Conservation (phyloP, 257 asterid genomes). For the Solanum sitiens region DNA sequence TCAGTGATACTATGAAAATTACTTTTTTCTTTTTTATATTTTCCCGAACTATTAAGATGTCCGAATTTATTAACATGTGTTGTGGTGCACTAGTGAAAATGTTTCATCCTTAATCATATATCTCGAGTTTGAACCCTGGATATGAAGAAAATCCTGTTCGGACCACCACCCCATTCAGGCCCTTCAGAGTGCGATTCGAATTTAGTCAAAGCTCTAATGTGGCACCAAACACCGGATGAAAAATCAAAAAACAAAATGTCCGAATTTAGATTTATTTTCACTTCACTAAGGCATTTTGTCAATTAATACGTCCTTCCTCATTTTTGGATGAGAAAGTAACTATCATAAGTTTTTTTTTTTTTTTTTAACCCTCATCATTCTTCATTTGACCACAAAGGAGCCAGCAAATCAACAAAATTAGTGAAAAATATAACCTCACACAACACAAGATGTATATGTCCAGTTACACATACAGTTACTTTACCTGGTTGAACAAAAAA, state of each 20-base stretch:
- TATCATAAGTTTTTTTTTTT: neutral
- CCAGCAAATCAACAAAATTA: neutral
- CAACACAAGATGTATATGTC: neutral
- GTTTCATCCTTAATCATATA: rapidly evolving
- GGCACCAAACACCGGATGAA: too few species aligned
- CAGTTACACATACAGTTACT: neutral
- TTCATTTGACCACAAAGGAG: neutral
- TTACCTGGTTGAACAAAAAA: neutral
- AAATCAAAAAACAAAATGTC: neutral
- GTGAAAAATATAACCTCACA: neutral
- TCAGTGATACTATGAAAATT: neutral
- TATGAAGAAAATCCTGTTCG: too few species aligned
- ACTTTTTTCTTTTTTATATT: neutral
- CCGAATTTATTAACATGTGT: neutral
- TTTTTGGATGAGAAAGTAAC: neutral
- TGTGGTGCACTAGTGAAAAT: rapidly evolving
- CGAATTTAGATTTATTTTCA: neutral
- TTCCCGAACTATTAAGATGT: neutral
- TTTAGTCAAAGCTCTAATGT: too few species aligned
- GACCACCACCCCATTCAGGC: too few species aligned
- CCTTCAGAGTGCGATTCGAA: too few species aligned
- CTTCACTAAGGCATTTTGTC: neutral
- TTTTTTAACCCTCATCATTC: neutral
- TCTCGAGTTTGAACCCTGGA: rapidly evolving
- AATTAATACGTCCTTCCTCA: neutral